Conservation (phyloP, 306 rosid genomes). For the Dalbergia cochinchinensis region DNA sequence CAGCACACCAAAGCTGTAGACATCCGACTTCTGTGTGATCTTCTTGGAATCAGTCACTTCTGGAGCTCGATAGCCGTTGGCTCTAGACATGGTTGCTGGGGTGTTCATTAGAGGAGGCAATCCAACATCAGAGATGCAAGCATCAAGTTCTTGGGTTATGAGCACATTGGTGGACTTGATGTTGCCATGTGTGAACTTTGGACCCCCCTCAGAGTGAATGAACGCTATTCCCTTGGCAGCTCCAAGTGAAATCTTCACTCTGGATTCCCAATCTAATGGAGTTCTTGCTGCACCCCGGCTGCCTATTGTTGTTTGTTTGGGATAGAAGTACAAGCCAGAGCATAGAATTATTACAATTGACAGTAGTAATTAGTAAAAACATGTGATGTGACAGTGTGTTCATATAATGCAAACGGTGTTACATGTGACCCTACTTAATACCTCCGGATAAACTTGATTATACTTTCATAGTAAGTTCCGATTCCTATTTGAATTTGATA, state of each 20-base stretch:
- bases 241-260: slow-evolving; percentile 69
- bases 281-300: slow-evolving; percentile 64
- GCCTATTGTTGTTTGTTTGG: slow-evolving; percentile 52
- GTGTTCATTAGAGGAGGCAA: slow-evolving; percentile 64
- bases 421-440: too few relatives aligned
- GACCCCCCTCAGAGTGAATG: slow-evolving; percentile 67
- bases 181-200: slow-evolving; percentile 75
- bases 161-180: slow-evolving; percentile 81
- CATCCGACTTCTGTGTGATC: slow-evolving; percentile 74
- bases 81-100: slow-evolving; percentile 65
- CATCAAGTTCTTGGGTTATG: slow-evolving; percentile 65
- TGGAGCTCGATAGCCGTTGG: slow-evolving; percentile 75
- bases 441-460: not conserved
- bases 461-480: slow-evolving; percentile 1
- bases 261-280: slow-evolving; percentile 77
- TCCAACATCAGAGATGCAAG: slow-evolving; percentile 72
- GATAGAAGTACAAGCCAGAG: slow-evolving; percentile 25
- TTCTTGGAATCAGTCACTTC: slow-evolving; percentile 69
- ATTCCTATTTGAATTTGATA: slow-evolving; percentile 5
- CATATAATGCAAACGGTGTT: too few relatives aligned
- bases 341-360: not conserved
- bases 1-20: slow-evolving; percentile 80
- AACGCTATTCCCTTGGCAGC: slow-evolving; percentile 75
- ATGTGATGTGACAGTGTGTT: not conserved
- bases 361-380: not conserved